A percentile compares a stretch with the other conserved stretches of the same genome.
These are phyloP conservation scores for Penicillium daleae DNA, from an alignment of 495 filamentous ascomycete genomes.

Conservation along the genomic window DNA sequence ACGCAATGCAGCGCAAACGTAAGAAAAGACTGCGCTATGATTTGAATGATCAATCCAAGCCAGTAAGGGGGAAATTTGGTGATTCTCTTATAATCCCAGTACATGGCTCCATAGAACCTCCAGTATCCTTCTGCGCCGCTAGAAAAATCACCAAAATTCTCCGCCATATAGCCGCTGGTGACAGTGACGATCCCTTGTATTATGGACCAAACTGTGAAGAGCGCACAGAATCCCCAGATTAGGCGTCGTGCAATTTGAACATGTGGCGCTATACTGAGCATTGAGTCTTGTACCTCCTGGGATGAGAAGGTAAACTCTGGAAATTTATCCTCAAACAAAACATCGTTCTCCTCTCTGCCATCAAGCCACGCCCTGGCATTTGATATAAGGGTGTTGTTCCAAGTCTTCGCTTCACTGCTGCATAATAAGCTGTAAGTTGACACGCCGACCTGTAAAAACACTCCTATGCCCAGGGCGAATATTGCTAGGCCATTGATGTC, in stretches of 20 bases:
- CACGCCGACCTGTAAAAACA: constrained; percentile 6
- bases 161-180: not conserved
- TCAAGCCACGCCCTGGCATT: constrained; percentile 1
- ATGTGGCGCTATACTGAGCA: constrained; percentile 1
- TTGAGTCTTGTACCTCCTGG: not conserved
- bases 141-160: not conserved
- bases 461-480: not conserved
- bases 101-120: constrained; percentile 11
- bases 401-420: not conserved
- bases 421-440: constrained; percentile 6
- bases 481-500: constrained; percentile 7
- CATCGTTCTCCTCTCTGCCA: not conserved
- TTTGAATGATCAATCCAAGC: constrained; percentile 10
- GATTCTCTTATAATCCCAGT: not conserved
- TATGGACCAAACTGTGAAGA: not conserved
- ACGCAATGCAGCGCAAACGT: constrained; percentile 11
- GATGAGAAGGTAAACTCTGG: not conserved
- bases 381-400: constrained; percentile 5
- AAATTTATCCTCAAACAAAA: not conserved
- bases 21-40: constrained; percentile 7
- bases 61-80: constrained; percentile 3
- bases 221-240: not conserved
- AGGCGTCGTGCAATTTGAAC: not conserved
- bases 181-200: not conserved
- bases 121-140: constrained; percentile 2